Base-by-base conservation (phyloP, 116 monocot species). In the Cymodocea nodosa region DNA sequence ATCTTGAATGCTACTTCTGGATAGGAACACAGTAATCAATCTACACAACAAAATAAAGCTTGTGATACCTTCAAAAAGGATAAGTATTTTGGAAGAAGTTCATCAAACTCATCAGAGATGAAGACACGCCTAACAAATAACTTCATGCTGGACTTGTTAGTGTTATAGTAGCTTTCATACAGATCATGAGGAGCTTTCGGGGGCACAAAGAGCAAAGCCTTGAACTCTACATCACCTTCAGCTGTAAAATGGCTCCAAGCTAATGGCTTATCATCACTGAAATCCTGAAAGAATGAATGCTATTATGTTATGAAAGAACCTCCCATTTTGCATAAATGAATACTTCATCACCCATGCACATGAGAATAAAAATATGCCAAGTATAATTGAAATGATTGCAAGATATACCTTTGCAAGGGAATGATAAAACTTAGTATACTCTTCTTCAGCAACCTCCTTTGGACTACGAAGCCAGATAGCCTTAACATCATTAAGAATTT, bases 141-240 rank as follows among this genome's bases (percentile, higher is more conserved):
- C 72, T 97, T 97, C 71, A 97, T 78, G 75, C 85, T 97, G 66
- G 95, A 84, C 64, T 91, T 90, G 49, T 85, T 76, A 36, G 60
- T 37, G 66, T 97, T 97, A 76, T 97, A 97, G 73, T 97, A 97
- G 71, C 95, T 97, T 72, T 97, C 95, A 69, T 97, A 97, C 25
- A 97, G 83, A 77, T 97, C 95, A 66, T 87, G 81, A 23, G 95
- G 95, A 72, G 95, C 95, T 74, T 97, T 97, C 1, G 85, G 95
- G 50, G 95, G 95, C 25, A 95, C 87, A 75, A 90, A 95, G 6
- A 95, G 78, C 68, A 89, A 67, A 15, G 95, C 95, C 69, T 90
- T 97, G 71, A 97, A 97, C 69, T 97, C 95, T 25, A 97, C 95
- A 82, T 97, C 95, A 73, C 95, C 95, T 78, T 97, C 95, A 51